Evolutionary conservation across 768 basidiomycete genomes (phyloP), one percentile per base, ranked within the genome.

Genomic region (Pluteus cervinus): DNA sequence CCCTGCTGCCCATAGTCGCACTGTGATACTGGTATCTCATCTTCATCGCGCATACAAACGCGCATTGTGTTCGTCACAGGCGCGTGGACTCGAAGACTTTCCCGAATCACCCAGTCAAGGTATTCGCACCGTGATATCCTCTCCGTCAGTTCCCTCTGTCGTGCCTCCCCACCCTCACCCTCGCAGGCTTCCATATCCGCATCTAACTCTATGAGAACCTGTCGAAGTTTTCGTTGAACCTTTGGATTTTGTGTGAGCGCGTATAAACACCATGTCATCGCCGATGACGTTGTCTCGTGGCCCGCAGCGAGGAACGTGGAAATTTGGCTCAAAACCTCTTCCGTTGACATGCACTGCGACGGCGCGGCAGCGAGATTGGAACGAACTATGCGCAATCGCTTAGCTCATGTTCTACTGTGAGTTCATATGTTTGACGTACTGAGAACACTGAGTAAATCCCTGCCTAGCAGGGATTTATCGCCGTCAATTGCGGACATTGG

Each of bases 221-320:
- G 54, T 12, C 76, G 71, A 8, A 84, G 60, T 28, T 53, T 54
- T 14, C 46, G 41, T 49, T 82, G 81, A n/a, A 57, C 53, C 3
- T 52, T 54, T 0, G 68, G 69, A 32, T 69, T 51, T 38, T 65
- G 44, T 7, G 52, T 50, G 37, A 84, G 68, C 29, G 71, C 68
- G 51, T 76, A 79, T 3, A 84, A 61, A 38, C 71, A 72, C 79
- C 79, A 85, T 5, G 76, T 66, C 11, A 82, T 59, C 3, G 77
- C 73, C 5, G 66, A 66, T 1, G 75, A 64, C 12, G 71, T 71
- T 1, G 79, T 79, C 52, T 83, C 80, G 58, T 84, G 73, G 8
- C 81, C 81, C 4, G 77, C 75, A 10, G 73, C 65, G 21, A 82
- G 62, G 51, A 82, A 81, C 0, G 76, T 80, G 8, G 73, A 69